phyloP scores from a whole-genome alignment of 768 basidiomycete species.

The Russula olivacea region DNA sequence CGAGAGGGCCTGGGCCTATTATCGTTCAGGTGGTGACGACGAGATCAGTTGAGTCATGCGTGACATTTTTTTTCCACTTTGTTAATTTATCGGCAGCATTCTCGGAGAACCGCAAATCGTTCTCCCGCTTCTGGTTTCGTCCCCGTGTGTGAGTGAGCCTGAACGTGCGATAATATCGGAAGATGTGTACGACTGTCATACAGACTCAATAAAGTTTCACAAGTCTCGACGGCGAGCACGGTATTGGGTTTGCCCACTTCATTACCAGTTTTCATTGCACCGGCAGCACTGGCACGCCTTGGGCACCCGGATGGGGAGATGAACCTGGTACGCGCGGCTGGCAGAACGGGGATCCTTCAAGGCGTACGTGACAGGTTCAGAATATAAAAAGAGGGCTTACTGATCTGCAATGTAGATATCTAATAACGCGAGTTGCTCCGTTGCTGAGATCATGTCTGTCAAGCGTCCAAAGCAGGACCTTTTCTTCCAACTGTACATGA shows the following conservation, averaged over 20 bases:
- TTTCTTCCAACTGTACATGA: slow-evolving; percentile 42
- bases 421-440: slow-evolving; percentile 34
- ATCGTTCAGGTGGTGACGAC: slow-evolving; percentile 30
- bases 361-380: slow-evolving; percentile 34
- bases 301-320: slow-evolving; percentile 48
- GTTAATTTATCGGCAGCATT: slow-evolving; percentile 20
- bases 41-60: slow-evolving; percentile 24
- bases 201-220: slow-evolving; percentile 30
- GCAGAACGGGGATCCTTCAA: slow-evolving; percentile 40
- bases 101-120: slow-evolving; percentile 25
- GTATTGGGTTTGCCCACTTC: slow-evolving; percentile 28
- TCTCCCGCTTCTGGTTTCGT: slow-evolving; percentile 72
- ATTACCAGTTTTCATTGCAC: slow-evolving; percentile 39
- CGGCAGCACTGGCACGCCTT: slow-evolving; percentile 37
- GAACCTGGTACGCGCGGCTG: slow-evolving; percentile 41
- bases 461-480: slow-evolving; percentile 29
- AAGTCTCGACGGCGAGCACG: slow-evolving; percentile 26
- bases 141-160: slow-evolving; percentile 49
- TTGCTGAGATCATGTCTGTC: slow-evolving; percentile 31
- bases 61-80: neutral
- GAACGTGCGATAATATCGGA: neutral
- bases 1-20: slow-evolving; percentile 31
- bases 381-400: neutral
- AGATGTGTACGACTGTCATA: neutral
- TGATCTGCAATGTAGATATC: slow-evolving; percentile 26